Conservation (phyloP, 495 filamentous ascomycete genomes). For the Daldinia bambusicola region DNA sequence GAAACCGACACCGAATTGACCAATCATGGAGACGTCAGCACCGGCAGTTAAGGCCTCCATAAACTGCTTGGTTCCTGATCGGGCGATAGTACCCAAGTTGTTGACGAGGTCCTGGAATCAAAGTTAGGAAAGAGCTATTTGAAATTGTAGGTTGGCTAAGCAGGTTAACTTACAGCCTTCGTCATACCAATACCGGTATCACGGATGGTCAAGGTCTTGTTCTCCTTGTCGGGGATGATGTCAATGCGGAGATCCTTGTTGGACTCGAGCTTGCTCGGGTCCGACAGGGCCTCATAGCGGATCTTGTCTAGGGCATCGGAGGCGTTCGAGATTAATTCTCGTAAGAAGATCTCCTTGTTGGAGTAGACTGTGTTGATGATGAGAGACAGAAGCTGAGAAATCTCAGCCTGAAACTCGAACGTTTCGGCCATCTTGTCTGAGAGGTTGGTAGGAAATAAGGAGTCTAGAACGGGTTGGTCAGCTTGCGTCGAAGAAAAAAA, state of each 20-base stretch:
- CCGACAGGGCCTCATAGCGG: slow-evolving; percentile 96
- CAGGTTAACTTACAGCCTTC: slow-evolving; percentile 83
- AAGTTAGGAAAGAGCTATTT: slow-evolving; percentile 16
- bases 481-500: not conserved
- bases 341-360: slow-evolving; percentile 99
- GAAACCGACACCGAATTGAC: slow-evolving; percentile 99
- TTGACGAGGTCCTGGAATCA: slow-evolving; percentile 86
- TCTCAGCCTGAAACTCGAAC: slow-evolving; percentile 99
- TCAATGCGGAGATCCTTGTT: slow-evolving; percentile 98
- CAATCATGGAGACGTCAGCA: slow-evolving; percentile 99
- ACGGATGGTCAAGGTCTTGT: slow-evolving; percentile 94
- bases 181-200: slow-evolving; percentile 99
- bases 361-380: slow-evolving; percentile 99
- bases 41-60: slow-evolving; percentile 99
- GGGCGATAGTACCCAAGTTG: slow-evolving; percentile 99
- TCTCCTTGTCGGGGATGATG: slow-evolving; percentile 95
- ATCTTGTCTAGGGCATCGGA: slow-evolving; percentile 99
- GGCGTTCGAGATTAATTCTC: slow-evolving; percentile 96
- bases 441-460: slow-evolving; percentile 40
- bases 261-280: slow-evolving; percentile 94
- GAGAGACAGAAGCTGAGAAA: slow-evolving; percentile 98
- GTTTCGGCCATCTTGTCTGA: slow-evolving; percentile 83
- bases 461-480: slow-evolving; percentile 23
- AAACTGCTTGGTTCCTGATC: slow-evolving; percentile 99
- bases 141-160: not conserved